Evolutionary conservation across 1,139 yeast species (phyloP).

Genomic region (Maudiozyma humilis): DNA sequence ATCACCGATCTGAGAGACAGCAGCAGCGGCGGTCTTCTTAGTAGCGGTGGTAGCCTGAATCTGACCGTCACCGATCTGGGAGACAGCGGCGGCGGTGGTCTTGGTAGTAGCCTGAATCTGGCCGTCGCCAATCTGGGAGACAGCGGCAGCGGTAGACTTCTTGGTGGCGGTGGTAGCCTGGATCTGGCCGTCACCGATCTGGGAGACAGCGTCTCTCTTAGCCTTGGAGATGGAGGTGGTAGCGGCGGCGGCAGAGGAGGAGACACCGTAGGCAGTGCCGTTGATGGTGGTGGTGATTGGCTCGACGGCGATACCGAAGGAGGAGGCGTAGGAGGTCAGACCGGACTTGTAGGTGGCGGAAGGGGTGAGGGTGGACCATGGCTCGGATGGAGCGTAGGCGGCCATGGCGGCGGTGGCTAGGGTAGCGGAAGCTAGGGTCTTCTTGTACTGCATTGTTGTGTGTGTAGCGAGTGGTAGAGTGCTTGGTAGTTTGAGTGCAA

Average conservation of each 20-base stretch:
- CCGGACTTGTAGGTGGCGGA: constrained; percentile 31
- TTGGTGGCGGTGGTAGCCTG: constrained; percentile 4
- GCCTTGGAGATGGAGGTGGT: constrained; percentile 10
- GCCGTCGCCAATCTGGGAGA: constrained; percentile 5
- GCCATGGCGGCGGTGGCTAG: constrained; percentile 48
- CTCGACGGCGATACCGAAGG: constrained; percentile 39
- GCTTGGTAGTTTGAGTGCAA: not conserved
- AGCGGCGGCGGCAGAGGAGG: constrained; percentile 8
- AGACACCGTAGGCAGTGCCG: not conserved
- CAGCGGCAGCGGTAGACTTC: too few species aligned
- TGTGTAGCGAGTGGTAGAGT: not conserved
- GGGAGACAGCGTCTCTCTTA: constrained; percentile 9
- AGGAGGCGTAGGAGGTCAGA: constrained; percentile 38
- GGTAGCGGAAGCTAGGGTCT: constrained; percentile 35
- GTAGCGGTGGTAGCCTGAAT: constrained; percentile 9
- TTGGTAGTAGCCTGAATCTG: constrained; percentile 5
- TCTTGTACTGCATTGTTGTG: constrained; percentile 31
- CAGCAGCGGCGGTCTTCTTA: constrained; percentile 10
- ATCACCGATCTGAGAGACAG: constrained; percentile 11
- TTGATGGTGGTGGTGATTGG: constrained; percentile 10
- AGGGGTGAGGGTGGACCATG: constrained; percentile 36
- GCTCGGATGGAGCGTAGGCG: constrained; percentile 41
- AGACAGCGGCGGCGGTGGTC: constrained; percentile 4
- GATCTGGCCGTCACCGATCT: constrained; percentile 5
- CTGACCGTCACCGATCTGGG: constrained; percentile 9